Base-by-base conservation (phyloP, 495 filamentous ascomycete genomes). In the Penicillium cinerascens region DNA sequence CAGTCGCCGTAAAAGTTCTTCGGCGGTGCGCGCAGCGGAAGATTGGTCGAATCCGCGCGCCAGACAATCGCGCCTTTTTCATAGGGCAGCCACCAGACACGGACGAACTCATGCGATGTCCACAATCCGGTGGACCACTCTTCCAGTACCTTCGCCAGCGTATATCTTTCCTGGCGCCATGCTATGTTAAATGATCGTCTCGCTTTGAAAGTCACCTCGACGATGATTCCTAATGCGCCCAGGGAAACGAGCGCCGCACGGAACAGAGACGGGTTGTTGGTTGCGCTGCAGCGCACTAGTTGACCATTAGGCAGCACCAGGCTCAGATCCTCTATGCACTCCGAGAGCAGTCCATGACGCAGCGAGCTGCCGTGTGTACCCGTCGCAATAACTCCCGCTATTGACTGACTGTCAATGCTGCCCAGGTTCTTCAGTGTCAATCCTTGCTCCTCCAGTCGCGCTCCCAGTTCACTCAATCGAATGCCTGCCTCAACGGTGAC, bases 41-140 rank as follows among this genome's bases (percentile, higher is more conserved):
- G 76, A 20, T 81, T 75, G 0, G 89, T 89, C 54, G 85, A 86
- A 43, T 84, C 84, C 5, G 91, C 93, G 25, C 80, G 81, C 93
- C 93, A 98, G 16, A 93, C 82, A 53, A 96, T 87, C 16, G 87
- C 88, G 23, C 87, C 78, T 44, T 87, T 81, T 69, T 85, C 87
- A 73, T 98, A 96, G 2, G 93, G 93, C 67, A 95, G 82, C 93
- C 93, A 98, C 93, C 93, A 98, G 38, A 96, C 87, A 21, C 93
- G 82, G 37, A 92, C 88, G 62, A 91, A 98, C 66, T 97, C 90
- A 58, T 84, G 78, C 37, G 82, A 79, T 6, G 81, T 88, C 95
- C 95, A 98, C 22, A 97, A 75, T 11, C 75, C 80, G 15, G 67
- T 75, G 2, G 87, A 76, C 92, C 93, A 98, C 9, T 79, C 71